Percentiles rank a stretch among this genome's conserved stretches.
phyloP scores from a whole-genome alignment of 768 basidiomycete species.

The Trametes maxima region DNA sequence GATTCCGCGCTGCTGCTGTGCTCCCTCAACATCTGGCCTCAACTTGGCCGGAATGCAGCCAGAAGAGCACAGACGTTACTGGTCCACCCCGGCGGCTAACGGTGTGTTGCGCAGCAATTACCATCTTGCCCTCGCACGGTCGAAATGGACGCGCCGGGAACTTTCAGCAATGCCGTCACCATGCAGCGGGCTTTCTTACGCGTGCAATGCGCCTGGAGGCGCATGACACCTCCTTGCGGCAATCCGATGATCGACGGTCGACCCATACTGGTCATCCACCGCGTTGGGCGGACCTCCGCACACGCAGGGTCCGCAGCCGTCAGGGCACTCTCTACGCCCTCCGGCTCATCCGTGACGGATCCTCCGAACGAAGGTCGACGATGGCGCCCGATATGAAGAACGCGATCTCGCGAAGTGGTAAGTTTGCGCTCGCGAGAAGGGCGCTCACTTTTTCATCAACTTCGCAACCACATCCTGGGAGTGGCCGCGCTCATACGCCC shows the following conservation, averaged over 20 bases:
- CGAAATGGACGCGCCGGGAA: neutral
- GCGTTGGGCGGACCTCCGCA: neutral
- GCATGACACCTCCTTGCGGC: neutral
- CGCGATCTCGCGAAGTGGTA: neutral
- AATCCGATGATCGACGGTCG: neutral
- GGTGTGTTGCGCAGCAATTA: too few species aligned
- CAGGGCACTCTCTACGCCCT: neutral
- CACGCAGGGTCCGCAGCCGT: neutral
- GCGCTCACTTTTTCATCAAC: neutral
- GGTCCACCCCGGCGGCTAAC: too few species aligned
- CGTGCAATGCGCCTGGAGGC: neutral
- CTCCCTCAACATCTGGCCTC: too few species aligned
- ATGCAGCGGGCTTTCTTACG: neutral
- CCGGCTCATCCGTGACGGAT: neutral
- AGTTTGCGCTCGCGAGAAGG: neutral
- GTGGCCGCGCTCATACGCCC: neutral
- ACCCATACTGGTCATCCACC: neutral
- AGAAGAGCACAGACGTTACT: too few species aligned
- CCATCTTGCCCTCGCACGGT: too few species aligned
- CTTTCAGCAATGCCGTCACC: neutral
- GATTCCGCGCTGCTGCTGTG: too few species aligned
- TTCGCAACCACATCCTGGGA: neutral
- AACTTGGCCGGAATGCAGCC: too few species aligned
- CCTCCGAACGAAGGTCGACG: neutral
- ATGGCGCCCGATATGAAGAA: conserved; percentile 16